A percentile compares a stretch with the other conserved stretches of the same genome.
phyloP scores from a whole-genome alignment of 2,329 filamentous ascomycete species.

The Rhexocercosporidium sp. region DNA sequence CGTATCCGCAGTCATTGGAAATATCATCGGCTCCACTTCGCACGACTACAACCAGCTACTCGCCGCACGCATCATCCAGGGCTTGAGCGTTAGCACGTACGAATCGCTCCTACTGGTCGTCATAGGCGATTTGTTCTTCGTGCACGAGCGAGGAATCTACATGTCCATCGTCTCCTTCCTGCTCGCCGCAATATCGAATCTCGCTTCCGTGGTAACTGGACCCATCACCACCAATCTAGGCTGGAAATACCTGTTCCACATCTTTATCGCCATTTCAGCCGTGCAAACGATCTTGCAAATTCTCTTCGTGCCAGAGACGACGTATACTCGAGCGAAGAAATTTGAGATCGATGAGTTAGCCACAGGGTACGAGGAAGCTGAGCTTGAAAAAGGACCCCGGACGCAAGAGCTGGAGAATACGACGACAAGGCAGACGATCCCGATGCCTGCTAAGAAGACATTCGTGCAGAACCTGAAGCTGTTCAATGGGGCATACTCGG shows the following conservation, averaged over 20 bases:
- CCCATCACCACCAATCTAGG: slow-evolving; percentile 47
- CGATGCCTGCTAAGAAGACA: slow-evolving; percentile 44
- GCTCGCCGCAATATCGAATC: slow-evolving; percentile 47
- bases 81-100: slow-evolving; percentile 33
- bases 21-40: slow-evolving; percentile 26
- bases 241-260: slow-evolving; percentile 48
- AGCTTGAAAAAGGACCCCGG: background rate
- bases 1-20: slow-evolving; percentile 28
- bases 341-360: slow-evolving; percentile 27
- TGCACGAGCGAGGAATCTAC: slow-evolving; percentile 50
- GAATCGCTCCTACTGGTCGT: slow-evolving; percentile 40
- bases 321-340: slow-evolving; percentile 46
- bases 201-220: slow-evolving; percentile 48
- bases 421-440: background rate
- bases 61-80: slow-evolving; percentile 34
- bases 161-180: slow-evolving; percentile 48
- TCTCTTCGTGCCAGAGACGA: slow-evolving; percentile 57
- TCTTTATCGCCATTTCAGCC: slow-evolving; percentile 19
- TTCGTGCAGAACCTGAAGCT: slow-evolving; percentile 45
- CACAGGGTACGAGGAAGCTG: slow-evolving; percentile 6
- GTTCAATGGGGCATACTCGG: slow-evolving; percentile 45
- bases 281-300: slow-evolving; percentile 44
- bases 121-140: slow-evolving; percentile 51
- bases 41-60: slow-evolving; percentile 30
- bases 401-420: background rate